Evolutionary conservation across 2,329 filamentous ascomycete species (phyloP).

Genomic region (Monilinia aucupariae): DNA sequence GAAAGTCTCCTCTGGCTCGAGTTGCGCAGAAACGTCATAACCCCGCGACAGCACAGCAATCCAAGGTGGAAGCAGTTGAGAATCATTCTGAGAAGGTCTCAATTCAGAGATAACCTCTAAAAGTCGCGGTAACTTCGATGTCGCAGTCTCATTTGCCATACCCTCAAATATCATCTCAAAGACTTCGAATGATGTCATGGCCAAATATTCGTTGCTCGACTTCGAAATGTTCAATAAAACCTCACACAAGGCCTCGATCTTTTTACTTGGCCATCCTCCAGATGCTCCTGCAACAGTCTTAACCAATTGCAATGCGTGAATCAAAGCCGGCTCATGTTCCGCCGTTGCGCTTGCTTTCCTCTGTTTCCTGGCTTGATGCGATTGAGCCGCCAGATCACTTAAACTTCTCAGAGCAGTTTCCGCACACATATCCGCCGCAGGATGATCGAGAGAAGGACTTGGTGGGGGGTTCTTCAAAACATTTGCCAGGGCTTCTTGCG

Average conservation of each 20-base stretch:
- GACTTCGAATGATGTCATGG: constrained; percentile 92
- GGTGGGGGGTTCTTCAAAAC: constrained; percentile 82
- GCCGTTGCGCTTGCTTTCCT: constrained; percentile 50
- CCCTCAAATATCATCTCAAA: constrained; percentile 96
- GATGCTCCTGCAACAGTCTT: constrained; percentile 84
- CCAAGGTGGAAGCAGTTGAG: constrained; percentile 91
- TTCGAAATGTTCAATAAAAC: constrained; percentile 81
- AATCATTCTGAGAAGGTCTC: constrained; percentile 87
- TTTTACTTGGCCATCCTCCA: constrained; percentile 92
- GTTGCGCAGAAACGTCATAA: constrained; percentile 86
- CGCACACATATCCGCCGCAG: constrained; percentile 92
- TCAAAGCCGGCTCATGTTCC: constrained; percentile 73
- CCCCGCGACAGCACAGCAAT: constrained; percentile 91
- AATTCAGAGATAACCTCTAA: constrained; percentile 89
- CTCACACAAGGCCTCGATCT: constrained; percentile 89
- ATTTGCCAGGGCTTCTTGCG: constrained; percentile 80
- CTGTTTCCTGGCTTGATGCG: constrained; percentile 60
- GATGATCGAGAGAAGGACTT: constrained; percentile 88
- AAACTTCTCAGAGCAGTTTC: constrained; percentile 81
- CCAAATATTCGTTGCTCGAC: constrained; percentile 90
- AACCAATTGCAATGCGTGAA: constrained; percentile 86
- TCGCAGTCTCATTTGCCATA: constrained; percentile 80
- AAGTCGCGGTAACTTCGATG: constrained; percentile 80
- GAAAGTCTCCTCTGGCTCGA: constrained; percentile 87
- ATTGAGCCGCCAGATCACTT: constrained; percentile 63